Percentiles rank a stretch among this genome's conserved stretches.
phyloP scores from a whole-genome alignment of 176 grass and related monocot genomes.

The Alopecurus myosuroides region DNA sequence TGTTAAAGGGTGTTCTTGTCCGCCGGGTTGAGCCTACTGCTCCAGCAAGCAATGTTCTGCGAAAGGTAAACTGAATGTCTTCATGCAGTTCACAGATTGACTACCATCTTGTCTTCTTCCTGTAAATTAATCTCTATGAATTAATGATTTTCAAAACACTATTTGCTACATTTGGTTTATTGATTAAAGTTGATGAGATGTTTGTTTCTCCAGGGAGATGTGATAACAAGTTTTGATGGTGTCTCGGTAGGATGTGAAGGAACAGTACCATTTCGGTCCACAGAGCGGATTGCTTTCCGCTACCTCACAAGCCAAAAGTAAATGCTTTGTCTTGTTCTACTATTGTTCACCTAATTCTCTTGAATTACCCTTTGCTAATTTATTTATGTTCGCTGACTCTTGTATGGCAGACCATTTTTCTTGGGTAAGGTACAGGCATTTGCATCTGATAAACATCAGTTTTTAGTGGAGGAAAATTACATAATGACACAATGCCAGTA shows the following conservation, averaged over 20 bases:
- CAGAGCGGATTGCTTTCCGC: slow-evolving; percentile 92
- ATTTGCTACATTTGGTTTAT: slow-evolving; percentile 25
- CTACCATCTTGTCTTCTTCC: neutral
- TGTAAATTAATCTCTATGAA: slow-evolving; percentile 24
- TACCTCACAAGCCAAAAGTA: slow-evolving; percentile 99
- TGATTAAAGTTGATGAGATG: slow-evolving; percentile 15
- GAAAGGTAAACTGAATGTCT: slow-evolving; percentile 49
- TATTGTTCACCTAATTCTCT: neutral
- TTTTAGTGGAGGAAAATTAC: no score
- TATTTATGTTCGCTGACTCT: no score
- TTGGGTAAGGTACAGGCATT: no score
- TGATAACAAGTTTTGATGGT: slow-evolving; percentile 96
- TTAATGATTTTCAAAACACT: slow-evolving; percentile 2
- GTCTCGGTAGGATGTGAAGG: slow-evolving; percentile 80
- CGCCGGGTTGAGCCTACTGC: slow-evolving; percentile 94
- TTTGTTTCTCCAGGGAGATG: slow-evolving; percentile 81
- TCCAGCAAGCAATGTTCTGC: slow-evolving; percentile 65
- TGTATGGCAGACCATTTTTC: no score
- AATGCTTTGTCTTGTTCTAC: slow-evolving; percentile 22
- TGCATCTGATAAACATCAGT: no score
- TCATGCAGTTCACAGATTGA: slow-evolving; percentile 13
- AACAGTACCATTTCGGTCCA: slow-evolving; percentile 90
- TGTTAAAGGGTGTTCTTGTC: slow-evolving; percentile 84
- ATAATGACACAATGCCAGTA: no score
- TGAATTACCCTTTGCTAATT: neutral